phyloP scores from a whole-genome alignment of 2,329 filamentous ascomycete species.

The Hypoxylon sp. region DNA sequence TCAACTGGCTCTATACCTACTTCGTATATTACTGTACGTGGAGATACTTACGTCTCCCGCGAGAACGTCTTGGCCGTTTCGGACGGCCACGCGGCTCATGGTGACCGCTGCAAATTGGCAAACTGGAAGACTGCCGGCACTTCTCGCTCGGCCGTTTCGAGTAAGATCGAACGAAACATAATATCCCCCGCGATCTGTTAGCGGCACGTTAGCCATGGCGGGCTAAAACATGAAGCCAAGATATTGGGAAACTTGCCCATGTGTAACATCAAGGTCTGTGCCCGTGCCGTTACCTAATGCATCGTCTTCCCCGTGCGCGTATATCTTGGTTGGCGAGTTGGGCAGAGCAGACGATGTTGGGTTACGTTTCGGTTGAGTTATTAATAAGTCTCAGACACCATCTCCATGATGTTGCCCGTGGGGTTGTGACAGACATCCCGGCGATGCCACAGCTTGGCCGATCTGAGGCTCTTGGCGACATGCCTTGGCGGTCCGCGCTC shows the following conservation, averaged over 20 bases:
- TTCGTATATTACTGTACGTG: too few relatives aligned
- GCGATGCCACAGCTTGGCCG: slow-evolving; percentile 42
- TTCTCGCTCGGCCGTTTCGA: background rate
- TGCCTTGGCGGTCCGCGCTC: slow-evolving; percentile 23
- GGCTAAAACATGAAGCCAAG: too few relatives aligned
- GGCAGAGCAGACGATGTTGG: too few relatives aligned
- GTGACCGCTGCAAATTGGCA: background rate
- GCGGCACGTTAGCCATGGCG: background rate
- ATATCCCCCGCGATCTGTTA: background rate
- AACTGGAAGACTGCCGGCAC: background rate
- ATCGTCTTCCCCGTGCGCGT: background rate
- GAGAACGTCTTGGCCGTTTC: background rate
- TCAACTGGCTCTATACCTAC: too few relatives aligned
- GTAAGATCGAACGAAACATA: background rate
- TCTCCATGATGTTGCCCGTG: slow-evolving; percentile 7
- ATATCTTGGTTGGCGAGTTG: too few relatives aligned
- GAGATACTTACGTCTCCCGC: too few relatives aligned
- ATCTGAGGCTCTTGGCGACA: slow-evolving; percentile 38
- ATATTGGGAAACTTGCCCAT: background rate
- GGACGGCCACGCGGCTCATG: background rate
- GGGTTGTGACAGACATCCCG: slow-evolving; percentile 28
- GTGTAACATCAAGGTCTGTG: background rate
- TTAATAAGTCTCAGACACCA: slow-evolving; percentile 15
- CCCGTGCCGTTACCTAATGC: background rate
- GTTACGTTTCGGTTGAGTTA: too few relatives aligned